A percentile compares a stretch with the other conserved stretches of the same genome.
Conservation (phyloP, 2,329 filamentous ascomycete species). For the Aspergillus intermedius region DNA sequence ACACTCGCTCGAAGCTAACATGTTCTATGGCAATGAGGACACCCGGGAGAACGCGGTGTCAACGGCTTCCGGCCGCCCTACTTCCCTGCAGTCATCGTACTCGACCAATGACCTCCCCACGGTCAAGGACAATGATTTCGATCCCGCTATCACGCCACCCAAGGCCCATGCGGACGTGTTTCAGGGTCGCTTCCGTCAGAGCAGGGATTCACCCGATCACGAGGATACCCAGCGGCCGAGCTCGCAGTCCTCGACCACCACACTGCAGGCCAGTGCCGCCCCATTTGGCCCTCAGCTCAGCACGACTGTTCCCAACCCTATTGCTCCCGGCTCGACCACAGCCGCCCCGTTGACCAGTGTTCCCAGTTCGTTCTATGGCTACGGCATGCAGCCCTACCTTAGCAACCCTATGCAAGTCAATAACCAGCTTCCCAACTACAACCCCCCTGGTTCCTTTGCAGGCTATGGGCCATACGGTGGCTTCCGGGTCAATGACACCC, state of each 20-base stretch:
- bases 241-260: constrained; percentile 60
- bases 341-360: constrained; percentile 31
- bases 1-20: constrained; percentile 41
- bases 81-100: constrained; percentile 69
- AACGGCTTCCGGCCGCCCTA: constrained; percentile 33
- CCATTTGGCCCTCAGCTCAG: constrained; percentile 65
- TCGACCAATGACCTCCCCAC: constrained; percentile 86
- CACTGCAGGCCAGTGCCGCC: constrained; percentile 70
- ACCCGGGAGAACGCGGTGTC: constrained; percentile 19
- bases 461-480: constrained; percentile 45
- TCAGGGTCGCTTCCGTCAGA: constrained; percentile 69
- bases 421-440: constrained; percentile 39
- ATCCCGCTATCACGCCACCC: constrained; percentile 36
- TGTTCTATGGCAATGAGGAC: constrained; percentile 27
- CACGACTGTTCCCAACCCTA: constrained; percentile 27
- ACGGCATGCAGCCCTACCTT: constrained; percentile 51
- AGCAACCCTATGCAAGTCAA: constrained; percentile 38
- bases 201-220: constrained; percentile 32
- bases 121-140: constrained; percentile 60
- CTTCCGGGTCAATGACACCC: constrained; percentile 62
- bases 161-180: constrained; percentile 58
- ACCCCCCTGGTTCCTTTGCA: constrained; percentile 51
- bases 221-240: constrained; percentile 41
- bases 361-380: constrained; percentile 42
- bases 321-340: constrained; percentile 16